Percentiles rank a stretch among this genome's conserved stretches.
These are phyloP conservation scores for Fusarium denticulatum DNA, from an alignment of 2,329 filamentous ascomycete genomes.

Conservation along the genomic window DNA sequence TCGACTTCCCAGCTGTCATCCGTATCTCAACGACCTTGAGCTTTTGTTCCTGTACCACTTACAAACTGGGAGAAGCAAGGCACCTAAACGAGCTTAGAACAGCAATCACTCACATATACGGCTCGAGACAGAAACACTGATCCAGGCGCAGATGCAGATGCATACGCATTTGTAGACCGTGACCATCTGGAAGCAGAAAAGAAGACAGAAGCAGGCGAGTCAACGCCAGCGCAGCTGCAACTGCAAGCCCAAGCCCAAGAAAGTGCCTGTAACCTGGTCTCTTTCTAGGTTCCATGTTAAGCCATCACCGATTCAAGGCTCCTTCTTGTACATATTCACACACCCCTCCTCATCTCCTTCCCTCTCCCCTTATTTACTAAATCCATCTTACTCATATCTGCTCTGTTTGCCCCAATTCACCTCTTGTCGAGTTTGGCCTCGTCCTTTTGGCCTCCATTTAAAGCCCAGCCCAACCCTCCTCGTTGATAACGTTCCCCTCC, in stretches of 20 bases:
- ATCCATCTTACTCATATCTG: constrained; percentile 19
- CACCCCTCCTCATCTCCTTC: constrained; percentile 10
- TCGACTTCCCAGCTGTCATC: not conserved
- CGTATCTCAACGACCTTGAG: not conserved
- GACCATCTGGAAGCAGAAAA: constrained; percentile 5
- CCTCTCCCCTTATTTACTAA: constrained; percentile 7
- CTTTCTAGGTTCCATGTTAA: constrained; percentile 10
- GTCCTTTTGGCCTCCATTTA: constrained; percentile 15
- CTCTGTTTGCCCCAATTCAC: not conserved
- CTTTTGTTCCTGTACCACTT: constrained; percentile 6
- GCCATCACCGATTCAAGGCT: constrained; percentile 17
- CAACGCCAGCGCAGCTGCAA: constrained; percentile 29
- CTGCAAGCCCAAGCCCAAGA: not conserved
- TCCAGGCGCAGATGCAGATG: constrained; percentile 20
- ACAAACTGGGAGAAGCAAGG: constrained; percentile 17
- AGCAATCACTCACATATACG: constrained; percentile 12
- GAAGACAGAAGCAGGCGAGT: constrained; percentile 19
- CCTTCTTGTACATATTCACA: constrained; percentile 26
- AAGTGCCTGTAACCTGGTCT: constrained; percentile 18
- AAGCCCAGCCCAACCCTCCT: constrained; percentile 9
- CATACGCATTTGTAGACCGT: constrained; percentile 15
- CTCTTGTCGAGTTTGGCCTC: constrained; percentile 13
- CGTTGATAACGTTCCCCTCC: not conserved
- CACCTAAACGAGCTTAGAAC: constrained; percentile 1
- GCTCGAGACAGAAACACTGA: constrained; percentile 15